These are phyloP conservation scores for Jacaranda mimosifolia DNA, from an alignment of 257 asterid species.

Conservation along the genomic window DNA sequence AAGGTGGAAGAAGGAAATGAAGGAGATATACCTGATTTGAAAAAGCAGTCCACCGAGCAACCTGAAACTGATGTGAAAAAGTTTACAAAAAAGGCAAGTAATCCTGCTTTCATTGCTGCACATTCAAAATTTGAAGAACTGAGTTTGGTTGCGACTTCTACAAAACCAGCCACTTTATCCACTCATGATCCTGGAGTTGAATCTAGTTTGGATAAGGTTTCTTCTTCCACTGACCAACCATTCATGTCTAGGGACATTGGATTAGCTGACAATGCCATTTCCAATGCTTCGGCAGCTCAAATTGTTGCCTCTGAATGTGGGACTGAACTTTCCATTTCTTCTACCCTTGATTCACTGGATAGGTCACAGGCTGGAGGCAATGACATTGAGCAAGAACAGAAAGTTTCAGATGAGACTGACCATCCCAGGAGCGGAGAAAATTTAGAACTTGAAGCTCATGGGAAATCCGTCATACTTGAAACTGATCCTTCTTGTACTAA, in stretches of 20 bases:
- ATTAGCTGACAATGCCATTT: conserved; percentile 48
- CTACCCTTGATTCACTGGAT: conserved; percentile 88
- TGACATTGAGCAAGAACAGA: conserved; percentile 50
- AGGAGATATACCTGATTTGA: conserved; percentile 37
- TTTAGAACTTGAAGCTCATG: conserved; percentile 51
- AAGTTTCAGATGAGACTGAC: conserved; percentile 45
- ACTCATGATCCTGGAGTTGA: conserved; percentile 54
- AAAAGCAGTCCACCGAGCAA: conserved; percentile 42
- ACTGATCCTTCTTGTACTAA: conserved; percentile 46
- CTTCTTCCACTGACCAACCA: conserved; percentile 49
- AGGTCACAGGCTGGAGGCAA: conserved; percentile 63
- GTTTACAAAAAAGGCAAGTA: conserved; percentile 63
- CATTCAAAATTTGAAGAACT: conserved; percentile 91
- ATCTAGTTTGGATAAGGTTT: conserved; percentile 47
- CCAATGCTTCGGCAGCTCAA: conserved; percentile 51
- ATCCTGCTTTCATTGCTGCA: conserved; percentile 89
- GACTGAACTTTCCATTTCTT: conserved; percentile 82
- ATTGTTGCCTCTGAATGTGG: conserved; percentile 86
- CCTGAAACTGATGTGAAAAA: conserved; percentile 60
- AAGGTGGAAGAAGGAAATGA: conserved; percentile 45
- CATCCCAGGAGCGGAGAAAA: conserved; percentile 41
- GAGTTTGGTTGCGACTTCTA: conserved; percentile 52
- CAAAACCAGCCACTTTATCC: conserved; percentile 49
- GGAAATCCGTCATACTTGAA: conserved; percentile 42
- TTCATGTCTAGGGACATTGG: conserved; percentile 48